Base-by-base conservation (phyloP, 495 filamentous ascomycete species). In the Neurospora discreta region DNA sequence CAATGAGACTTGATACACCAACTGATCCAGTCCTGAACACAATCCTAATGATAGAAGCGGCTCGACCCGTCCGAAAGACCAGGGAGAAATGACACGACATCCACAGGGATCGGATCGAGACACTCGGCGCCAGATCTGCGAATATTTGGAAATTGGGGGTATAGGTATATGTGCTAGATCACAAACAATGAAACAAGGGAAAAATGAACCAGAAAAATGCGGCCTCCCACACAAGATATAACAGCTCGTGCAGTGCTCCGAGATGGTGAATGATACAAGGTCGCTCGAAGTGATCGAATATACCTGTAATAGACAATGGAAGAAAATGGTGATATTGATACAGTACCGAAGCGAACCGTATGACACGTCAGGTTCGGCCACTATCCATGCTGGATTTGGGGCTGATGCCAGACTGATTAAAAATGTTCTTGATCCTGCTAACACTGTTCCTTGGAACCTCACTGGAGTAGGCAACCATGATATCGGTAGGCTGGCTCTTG, bases 401-500 rank as follows among this genome's bases (percentile, higher is more conserved):
- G 70, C 82, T 82, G 16, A 76, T 80, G 69, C 71, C 77, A 11
- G 83, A 79, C 69, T 84, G 80, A 69, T 77, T 82, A 73, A 86
- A 87, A 36, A 87, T 82, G 70, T 78, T 78, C 74, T 84, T 86
- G 77, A 87, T 76, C 71, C 83, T 85, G 74, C 75, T 80, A 18
- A 65, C 52, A 36, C 81, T 78, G 69, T 80, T 81, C 58, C 81
- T 84, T n/a, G 79, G 77, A 5, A 73, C 68, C 16, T 80, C 81
- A 39, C 75, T 77, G 16, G 83, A 79, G 40, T 81, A 81, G 10
- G 84, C 78, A 52, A 87, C 79, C 75, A 89, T 87, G 71, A 87
- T 79, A 58, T 83, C 84, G 3, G 82, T 84, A n/a, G 84, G 78
- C n/a, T 84, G 84, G 33, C 83, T 82, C 52, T 88, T 93, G 71